phyloP scores from a whole-genome alignment of 1,284 basidiomycete species.

The Phellinidium pouzarii region DNA sequence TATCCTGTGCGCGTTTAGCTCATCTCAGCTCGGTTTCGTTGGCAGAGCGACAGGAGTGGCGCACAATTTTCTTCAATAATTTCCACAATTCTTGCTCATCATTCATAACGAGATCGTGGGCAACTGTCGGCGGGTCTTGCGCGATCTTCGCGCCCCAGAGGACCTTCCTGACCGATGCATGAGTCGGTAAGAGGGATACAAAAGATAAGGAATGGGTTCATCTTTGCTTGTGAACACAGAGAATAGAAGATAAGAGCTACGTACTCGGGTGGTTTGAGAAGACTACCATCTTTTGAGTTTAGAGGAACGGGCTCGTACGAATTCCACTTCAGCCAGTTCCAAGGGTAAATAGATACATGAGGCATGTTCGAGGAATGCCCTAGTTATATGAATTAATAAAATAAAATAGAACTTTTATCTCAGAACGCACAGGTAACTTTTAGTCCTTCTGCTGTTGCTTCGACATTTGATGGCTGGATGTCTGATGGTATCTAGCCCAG shows the following conservation, averaged over 20 bases:
- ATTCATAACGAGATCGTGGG: slow-evolving; percentile 72
- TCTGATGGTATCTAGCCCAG: slow-evolving; percentile 63
- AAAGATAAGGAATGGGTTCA: background rate
- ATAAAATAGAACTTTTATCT: background rate
- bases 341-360: slow-evolving; percentile 79
- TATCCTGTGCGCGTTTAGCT: slow-evolving; percentile 43
- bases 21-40: slow-evolving; percentile 6
- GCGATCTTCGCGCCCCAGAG: slow-evolving; percentile 81
- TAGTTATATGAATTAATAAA: slow-evolving; percentile 24
- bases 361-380: slow-evolving; percentile 50
- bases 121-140: slow-evolving; percentile 69
- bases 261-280: background rate
- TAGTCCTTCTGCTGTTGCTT: slow-evolving; percentile 59
- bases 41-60: background rate
- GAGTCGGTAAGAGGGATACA: background rate
- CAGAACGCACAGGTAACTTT: slow-evolving; percentile 55
- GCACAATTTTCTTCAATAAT: slow-evolving; percentile 79
- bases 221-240: too few species aligned
- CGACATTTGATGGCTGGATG: slow-evolving; percentile 58
- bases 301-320: slow-evolving; percentile 65
- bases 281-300: slow-evolving; percentile 36
- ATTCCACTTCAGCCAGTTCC: slow-evolving; percentile 74
- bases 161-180: slow-evolving; percentile 45
- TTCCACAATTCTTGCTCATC: slow-evolving; percentile 67
- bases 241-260: too few species aligned